Evolutionary conservation across 352 stramenopile genomes (phyloP).

Genomic region (Halophytophthora polymorphica): DNA sequence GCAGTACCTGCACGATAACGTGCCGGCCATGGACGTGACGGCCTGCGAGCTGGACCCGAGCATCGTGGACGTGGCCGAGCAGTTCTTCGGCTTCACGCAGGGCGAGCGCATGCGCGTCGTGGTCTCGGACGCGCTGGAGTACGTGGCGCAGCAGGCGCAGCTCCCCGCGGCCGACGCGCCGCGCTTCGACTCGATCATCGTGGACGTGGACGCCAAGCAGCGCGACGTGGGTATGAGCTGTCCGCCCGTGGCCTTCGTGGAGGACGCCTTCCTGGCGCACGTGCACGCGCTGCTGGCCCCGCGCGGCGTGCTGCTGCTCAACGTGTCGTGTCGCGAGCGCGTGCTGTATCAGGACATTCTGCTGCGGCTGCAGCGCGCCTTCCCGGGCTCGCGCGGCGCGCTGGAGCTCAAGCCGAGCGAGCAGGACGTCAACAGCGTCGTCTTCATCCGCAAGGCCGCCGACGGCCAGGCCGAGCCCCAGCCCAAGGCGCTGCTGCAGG

Average conservation of each 20-base stretch:
- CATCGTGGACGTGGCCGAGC: constrained; percentile 56
- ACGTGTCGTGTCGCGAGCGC: constrained; percentile 56
- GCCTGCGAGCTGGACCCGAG: constrained; percentile 64
- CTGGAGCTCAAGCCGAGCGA: constrained; percentile 34
- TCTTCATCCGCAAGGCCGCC: constrained; percentile 47
- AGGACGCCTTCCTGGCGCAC: constrained; percentile 37
- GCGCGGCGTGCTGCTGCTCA: constrained; percentile 56
- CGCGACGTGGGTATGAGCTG: constrained; percentile 68
- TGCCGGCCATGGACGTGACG: constrained; percentile 45
- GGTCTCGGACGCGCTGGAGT: constrained; percentile 48
- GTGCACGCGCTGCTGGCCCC: constrained; percentile 30
- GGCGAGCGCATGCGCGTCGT: constrained; percentile 41
- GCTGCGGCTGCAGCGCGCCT: constrained; percentile 32
- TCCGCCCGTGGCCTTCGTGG: constrained; percentile 59
- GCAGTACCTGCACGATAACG: constrained; percentile 59
- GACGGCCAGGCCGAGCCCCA: constrained; percentile 11
- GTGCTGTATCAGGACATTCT: constrained; percentile 51
- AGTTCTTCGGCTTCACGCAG: constrained; percentile 66
- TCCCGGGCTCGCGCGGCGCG: constrained; percentile 23
- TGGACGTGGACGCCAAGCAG: constrained; percentile 79
- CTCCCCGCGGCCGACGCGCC: constrained; percentile 7
- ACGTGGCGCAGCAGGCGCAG: constrained; percentile 29
- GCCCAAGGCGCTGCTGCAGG: constrained; percentile 29
- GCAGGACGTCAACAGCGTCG: constrained; percentile 64
- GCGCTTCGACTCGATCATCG: constrained; percentile 54